These are phyloP conservation scores for Biscogniauxia sp. DNA, from an alignment of 2,329 filamentous ascomycete species.

Conservation along the genomic window DNA sequence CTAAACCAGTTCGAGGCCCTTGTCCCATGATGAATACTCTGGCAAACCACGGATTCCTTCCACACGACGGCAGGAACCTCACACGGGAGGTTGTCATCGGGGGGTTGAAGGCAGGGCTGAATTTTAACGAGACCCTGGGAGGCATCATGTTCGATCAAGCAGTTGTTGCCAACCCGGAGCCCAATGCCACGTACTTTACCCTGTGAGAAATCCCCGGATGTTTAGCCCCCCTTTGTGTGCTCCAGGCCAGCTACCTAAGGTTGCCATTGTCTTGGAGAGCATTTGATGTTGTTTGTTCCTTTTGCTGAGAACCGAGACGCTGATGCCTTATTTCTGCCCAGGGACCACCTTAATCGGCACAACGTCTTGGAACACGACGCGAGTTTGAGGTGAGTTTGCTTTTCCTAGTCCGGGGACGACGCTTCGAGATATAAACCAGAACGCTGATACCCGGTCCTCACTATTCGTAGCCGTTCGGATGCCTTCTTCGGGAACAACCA, in stretches of 20 bases:
- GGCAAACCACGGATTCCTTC: slow-evolving; percentile 46
- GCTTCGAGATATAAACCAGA: no score
- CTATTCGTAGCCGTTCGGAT: background rate
- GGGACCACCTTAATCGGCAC: background rate
- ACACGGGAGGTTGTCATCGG: slow-evolving; percentile 35
- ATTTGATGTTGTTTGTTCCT: no score
- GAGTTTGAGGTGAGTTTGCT: background rate
- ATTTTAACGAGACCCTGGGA: slow-evolving; percentile 39
- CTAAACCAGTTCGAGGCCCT: slow-evolving; percentile 39
- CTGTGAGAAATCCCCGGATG: background rate
- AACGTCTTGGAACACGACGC: background rate
- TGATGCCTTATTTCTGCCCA: no score
- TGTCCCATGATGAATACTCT: slow-evolving; percentile 49
- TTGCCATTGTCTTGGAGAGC: no score
- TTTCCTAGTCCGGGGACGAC: no score
- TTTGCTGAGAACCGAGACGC: no score
- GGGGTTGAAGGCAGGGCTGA: slow-evolving; percentile 38
- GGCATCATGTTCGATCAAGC: slow-evolving; percentile 42
- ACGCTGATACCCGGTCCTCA: no score
- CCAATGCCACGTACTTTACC: slow-evolving; percentile 36
- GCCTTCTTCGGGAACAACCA: slow-evolving; percentile 32
- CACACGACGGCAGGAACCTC: slow-evolving; percentile 40
- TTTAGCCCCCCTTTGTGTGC: no score
- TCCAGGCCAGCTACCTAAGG: no score
- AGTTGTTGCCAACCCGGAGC: slow-evolving; percentile 36